A percentile compares a stretch with the other conserved stretches of the same genome.
These are phyloP conservation scores for Nemania serpens DNA, from an alignment of 2,329 filamentous ascomycete genomes.

Conservation along the genomic window DNA sequence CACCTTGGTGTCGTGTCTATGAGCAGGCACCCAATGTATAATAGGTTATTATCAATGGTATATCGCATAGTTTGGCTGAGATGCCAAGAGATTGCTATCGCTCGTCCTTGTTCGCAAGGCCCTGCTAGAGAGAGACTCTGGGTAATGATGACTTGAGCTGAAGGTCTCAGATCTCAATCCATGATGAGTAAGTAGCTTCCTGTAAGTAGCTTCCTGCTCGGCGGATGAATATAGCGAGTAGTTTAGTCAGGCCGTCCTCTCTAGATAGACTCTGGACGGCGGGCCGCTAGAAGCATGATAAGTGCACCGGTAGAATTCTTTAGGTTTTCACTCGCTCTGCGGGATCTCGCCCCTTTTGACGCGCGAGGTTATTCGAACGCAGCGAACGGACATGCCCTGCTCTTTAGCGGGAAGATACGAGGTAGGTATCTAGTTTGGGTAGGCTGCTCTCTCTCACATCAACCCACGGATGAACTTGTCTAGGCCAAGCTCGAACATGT, in stretches of 20 bases:
- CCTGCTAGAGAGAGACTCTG: neutral
- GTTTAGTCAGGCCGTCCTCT: neutral
- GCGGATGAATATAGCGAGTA: neutral
- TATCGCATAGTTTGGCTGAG: neutral
- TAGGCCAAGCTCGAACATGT: slow-evolving; percentile 72
- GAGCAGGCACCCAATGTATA: neutral
- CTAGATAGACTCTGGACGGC: neutral
- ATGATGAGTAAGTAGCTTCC: too few species aligned
- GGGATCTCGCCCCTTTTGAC: too few species aligned
- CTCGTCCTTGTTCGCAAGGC: neutral
- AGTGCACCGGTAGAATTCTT: too few species aligned
- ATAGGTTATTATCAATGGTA: slow-evolving; percentile 10
- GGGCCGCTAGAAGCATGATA: too few species aligned
- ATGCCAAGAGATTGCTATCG: too few species aligned
- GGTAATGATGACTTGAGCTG: neutral
- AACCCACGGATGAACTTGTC: slow-evolving; percentile 77
- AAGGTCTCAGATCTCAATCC: neutral
- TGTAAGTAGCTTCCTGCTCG: neutral
- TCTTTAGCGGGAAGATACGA: too few species aligned
- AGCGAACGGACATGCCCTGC: neutral
- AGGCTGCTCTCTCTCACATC: slow-evolving; percentile 52
- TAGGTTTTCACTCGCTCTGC: too few species aligned
- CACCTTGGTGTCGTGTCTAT: too few species aligned
- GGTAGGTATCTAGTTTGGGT: neutral
- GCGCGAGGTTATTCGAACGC: neutral